Evolutionary conservation across 345 rosid genomes (phyloP).

Genomic region (Citrus glauca): DNA sequence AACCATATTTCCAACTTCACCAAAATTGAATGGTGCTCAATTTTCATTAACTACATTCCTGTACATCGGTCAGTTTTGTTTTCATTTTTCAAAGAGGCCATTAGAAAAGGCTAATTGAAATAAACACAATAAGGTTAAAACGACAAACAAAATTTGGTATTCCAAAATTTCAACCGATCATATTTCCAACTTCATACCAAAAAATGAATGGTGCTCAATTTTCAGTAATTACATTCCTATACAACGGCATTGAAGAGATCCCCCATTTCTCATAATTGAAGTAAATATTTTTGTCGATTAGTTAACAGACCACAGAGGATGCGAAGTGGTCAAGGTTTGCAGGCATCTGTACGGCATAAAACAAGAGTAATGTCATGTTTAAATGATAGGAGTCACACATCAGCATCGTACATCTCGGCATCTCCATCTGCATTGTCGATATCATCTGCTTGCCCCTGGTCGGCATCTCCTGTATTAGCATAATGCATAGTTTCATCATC

Average conservation of each 20-base stretch:
- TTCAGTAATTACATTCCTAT: background rate
- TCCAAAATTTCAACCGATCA: too few species aligned
- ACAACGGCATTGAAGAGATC: too few species aligned
- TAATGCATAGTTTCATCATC: slow-evolving; percentile 25
- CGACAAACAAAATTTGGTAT: too few species aligned
- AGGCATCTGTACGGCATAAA: background rate
- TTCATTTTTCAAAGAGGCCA: too few species aligned
- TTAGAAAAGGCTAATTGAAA: too few species aligned
- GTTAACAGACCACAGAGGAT: too few species aligned
- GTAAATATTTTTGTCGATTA: background rate
- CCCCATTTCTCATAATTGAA: background rate
- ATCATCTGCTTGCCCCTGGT: slow-evolving; percentile 39
- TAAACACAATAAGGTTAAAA: too few species aligned
- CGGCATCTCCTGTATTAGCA: slow-evolving; percentile 29
- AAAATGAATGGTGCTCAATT: background rate
- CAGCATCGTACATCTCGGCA: slow-evolving; percentile 38
- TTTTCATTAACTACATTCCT: background rate
- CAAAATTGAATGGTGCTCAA: background rate
- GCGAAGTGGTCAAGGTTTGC: background rate
- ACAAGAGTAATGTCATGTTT: background rate
- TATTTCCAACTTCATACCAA: too few species aligned
- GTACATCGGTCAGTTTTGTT: too few species aligned
- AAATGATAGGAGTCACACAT: background rate
- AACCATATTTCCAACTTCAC: too few species aligned
- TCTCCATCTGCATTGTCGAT: slow-evolving; percentile 46